Evolutionary conservation across 768 basidiomycete genomes (phyloP), one percentile per base, ranked within the genome.

Genomic region (Pulveroboletus frians): DNA sequence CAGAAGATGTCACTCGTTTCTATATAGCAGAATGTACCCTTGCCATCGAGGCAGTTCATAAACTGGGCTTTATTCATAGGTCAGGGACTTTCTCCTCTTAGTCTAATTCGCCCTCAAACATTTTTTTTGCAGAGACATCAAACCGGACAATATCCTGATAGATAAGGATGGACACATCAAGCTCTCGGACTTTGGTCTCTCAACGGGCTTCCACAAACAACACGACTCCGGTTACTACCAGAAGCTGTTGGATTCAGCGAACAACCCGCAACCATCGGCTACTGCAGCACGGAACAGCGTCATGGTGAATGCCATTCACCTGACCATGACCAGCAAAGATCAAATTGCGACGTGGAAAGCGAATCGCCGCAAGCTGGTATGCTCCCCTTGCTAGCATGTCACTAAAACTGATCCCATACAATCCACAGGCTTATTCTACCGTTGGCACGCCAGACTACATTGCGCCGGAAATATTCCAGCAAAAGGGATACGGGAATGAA

Each of bases 261-360:
- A 35, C 9, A 74, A 74, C 42, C 67, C 75, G 3, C 67, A 73
- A 32, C 67, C 76, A 40, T 69, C 73, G 5, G 67, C 69, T 3
- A 51, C 73, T 26, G 64, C 76, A 7, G 77, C 86, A 2, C 75
- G 95, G 60, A 98, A 99, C 69, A 94, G 91, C 56, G 94, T 97
- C 36, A 90, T 89, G 85, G 91, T 98, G 58, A 96, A 97, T 66
- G 85, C 93, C 10, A 99, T 98, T 62, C 91, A 98, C 61, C 69
- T 98, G 50, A 97, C 95, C 0, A 95, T 98, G 83, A 83, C 88
- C 30, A 89, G 80, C 63, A 94, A 91, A 66, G 88, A 92, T 62
- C 82, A 87, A 62, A 97, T 98, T 53, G 92, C 92, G 31, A 98
- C 96, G 0, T 99, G 95, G 96, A 98, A 97, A 68, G 95, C 94